Percentiles rank a stretch among this genome's conserved stretches.
These are phyloP conservation scores for Aethionema arabicum DNA, from an alignment of 345 rosid species.

Conservation along the genomic window DNA sequence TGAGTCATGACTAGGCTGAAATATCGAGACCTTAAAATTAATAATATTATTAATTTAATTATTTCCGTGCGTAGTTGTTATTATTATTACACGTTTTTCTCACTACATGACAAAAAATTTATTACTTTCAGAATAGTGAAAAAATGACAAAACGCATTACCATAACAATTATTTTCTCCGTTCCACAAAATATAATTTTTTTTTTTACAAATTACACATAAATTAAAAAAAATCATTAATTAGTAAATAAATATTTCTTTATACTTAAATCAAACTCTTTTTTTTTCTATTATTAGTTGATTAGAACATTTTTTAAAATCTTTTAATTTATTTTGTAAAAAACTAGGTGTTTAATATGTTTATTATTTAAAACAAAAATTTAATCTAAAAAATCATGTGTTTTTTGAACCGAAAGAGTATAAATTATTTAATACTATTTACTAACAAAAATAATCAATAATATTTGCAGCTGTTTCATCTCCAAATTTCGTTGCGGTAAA, in stretches of 20 bases:
- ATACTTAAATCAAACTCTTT: no score
- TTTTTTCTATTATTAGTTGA: no score
- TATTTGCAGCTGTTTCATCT: slow-evolving; percentile 78
- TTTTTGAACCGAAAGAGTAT: no score
- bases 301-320: no score
- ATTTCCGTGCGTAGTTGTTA: slow-evolving; percentile 28
- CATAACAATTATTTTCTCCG: not conserved
- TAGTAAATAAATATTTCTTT: no score
- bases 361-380: no score
- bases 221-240: no score
- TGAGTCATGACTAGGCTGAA: not conserved
- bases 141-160: slow-evolving; percentile 33
- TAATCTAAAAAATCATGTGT: no score
- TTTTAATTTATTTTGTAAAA: no score
- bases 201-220: no score
- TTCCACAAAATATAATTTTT: no score
- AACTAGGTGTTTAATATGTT: no score
- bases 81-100: slow-evolving; percentile 22
- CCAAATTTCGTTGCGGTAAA: slow-evolving; percentile 80
- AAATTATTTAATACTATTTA: not conserved
- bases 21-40: not conserved
- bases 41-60: not conserved
- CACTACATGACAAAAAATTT: slow-evolving; percentile 30
- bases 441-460: not conserved
- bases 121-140: slow-evolving; percentile 36